Percentiles rank a stretch among this genome's conserved stretches.
These are phyloP conservation scores for Fraxinus anomala DNA, from an alignment of 257 asterid genomes.

Conservation along the genomic window DNA sequence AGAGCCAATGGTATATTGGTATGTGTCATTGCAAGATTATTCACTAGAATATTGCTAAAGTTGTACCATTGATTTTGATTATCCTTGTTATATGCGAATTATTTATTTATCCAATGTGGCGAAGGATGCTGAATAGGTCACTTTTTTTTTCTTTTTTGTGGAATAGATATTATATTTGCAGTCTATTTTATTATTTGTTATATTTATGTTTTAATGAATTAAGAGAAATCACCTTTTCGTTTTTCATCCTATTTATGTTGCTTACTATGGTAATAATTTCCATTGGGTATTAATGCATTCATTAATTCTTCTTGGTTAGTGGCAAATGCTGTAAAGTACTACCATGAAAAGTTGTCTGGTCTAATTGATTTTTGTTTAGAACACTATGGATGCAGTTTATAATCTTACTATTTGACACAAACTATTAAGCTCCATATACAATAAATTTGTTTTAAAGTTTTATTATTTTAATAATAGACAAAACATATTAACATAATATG, in stretches of 20 bases:
- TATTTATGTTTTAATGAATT: background rate
- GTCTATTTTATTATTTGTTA: constrained; percentile 6
- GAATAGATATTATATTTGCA: background rate
- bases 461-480: background rate
- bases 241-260: constrained; percentile 1
- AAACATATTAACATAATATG: background rate
- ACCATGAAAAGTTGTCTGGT: background rate
- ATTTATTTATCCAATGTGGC: background rate
- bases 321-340: constrained; percentile 9
- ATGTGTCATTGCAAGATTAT: constrained; percentile 25
- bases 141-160: background rate
- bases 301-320: constrained; percentile 8
- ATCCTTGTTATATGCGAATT: background rate
- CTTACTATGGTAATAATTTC: constrained; percentile 18
- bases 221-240: background rate
- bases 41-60: background rate
- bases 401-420: background rate
- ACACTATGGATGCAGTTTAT: background rate
- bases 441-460: background rate
- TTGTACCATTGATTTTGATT: constrained; percentile 11
- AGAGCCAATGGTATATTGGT: constrained; percentile 49
- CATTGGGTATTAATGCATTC: constrained; percentile 5
- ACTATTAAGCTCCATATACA: background rate
- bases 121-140: background rate
- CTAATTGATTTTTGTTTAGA: background rate